Base-by-base conservation (phyloP, 148 eudicot genomes). In the Bassia scoparia region DNA sequence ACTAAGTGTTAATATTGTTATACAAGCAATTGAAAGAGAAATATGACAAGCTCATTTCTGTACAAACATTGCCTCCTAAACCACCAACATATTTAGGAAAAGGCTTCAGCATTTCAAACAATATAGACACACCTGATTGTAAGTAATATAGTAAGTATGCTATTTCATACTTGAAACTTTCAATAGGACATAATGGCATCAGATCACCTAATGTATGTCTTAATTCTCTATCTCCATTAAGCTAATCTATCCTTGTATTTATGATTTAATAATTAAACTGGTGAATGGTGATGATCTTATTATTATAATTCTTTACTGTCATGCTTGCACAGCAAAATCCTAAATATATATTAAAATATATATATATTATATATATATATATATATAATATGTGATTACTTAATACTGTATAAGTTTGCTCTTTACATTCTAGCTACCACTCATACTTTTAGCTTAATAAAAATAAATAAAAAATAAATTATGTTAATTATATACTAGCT, bases 271-370 rank as follows among this genome's bases (percentile, higher is more conserved):
- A n/a, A n/a, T n/a, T n/a, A n/a, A n/a, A n/a, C n/a, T n/a, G n/a
- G n/a, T n/a, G n/a, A n/a, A n/a, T n/a, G n/a, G n/a, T n/a, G n/a
- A n/a, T n/a, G n/a, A n/a, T n/a, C n/a, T n/a, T n/a, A n/a, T n/a
- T n/a, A n/a, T n/a, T n/a, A n/a, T n/a, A n/a, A n/a, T n/a, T n/a
- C n/a, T n/a, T n/a, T n/a, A n/a, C n/a, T n/a, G 78, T 80, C 81
- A 77, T 73, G 82, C 85, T 78, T 84, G 76, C 55, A 61, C 21
- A 41, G 46, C 77, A 72, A 83, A 65, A 30, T 75, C 74, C 50
- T 65, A 10, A 3, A 46, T 67, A n/a, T 23, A 56, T 72, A 61
- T n/a, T 56, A 27, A 43, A 59, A 31, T 53, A 54, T 69, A n/a
- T 26, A 79, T 78, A 82, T 81, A 35, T 84, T 86, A 78, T 78